Percentiles rank a stretch among this genome's conserved stretches.
Conservation (phyloP, 768 basidiomycete species). For the Trametes gibbosa region DNA sequence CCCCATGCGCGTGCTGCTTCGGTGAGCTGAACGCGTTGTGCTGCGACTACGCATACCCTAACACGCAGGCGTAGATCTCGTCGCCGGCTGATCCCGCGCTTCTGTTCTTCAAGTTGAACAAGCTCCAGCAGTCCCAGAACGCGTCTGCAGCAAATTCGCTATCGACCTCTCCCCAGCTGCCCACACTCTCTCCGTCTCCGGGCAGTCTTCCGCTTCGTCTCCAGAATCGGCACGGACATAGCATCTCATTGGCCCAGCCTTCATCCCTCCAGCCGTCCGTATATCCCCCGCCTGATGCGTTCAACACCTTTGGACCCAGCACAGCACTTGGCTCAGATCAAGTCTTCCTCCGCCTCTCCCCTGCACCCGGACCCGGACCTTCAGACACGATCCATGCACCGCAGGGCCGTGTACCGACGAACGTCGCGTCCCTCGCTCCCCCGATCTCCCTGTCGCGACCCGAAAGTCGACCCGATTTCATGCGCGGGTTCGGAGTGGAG, state of each 20-base stretch:
- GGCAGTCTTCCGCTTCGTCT: constrained; percentile 36
- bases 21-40: constrained; percentile 44
- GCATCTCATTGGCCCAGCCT: constrained; percentile 67
- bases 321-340: constrained; percentile 55
- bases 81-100: constrained; percentile 88
- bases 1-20: constrained; percentile 84
- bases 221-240: constrained; percentile 67
- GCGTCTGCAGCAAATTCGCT: constrained; percentile 51
- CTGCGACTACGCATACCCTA: constrained; percentile 5
- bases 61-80: constrained; percentile 57
- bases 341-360: constrained; percentile 25
- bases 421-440: constrained; percentile 44
- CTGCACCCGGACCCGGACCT: constrained; percentile 26
- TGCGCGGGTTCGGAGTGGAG: constrained; percentile 77
- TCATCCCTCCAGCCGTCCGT: constrained; percentile 36
- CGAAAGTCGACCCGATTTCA: constrained; percentile 67
- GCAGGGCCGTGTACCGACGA: constrained; percentile 51
- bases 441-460: constrained; percentile 45
- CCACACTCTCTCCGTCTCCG: constrained; percentile 50
- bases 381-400: constrained; percentile 46
- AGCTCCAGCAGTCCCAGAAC: constrained; percentile 71
- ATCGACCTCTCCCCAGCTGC: constrained; percentile 63
- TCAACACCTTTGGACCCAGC: constrained; percentile 65
- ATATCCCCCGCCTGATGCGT: constrained; percentile 40
- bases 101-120: constrained; percentile 79